phyloP scores from a whole-genome alignment of 495 filamentous ascomycete genomes.

The Parathielavia hyrcaniae region DNA sequence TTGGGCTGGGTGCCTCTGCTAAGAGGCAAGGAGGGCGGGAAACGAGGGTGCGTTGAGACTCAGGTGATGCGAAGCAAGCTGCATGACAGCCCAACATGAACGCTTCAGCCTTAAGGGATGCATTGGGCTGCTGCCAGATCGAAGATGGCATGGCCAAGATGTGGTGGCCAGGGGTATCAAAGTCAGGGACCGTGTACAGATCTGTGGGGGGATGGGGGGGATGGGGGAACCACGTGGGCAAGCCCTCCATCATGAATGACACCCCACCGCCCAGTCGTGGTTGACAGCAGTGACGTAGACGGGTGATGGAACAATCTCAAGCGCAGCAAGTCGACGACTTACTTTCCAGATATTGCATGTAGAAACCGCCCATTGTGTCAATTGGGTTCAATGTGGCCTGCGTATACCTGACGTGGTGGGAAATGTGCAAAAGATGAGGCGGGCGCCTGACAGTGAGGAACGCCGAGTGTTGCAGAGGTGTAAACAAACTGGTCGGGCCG shows the following conservation, averaged over 20 bases:
- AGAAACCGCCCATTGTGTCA: constrained; percentile 53
- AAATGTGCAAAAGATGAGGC: background rate
- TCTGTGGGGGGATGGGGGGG: constrained; percentile 14
- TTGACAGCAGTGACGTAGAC: constrained; percentile 4
- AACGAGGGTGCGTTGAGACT: constrained; percentile 26
- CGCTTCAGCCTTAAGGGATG: constrained; percentile 33
- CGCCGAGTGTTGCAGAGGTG: background rate
- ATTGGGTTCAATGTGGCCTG: constrained; percentile 21
- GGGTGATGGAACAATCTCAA: background rate
- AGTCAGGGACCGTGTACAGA: constrained; percentile 18
- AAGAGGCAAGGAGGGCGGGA: background rate
- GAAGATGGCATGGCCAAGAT: constrained; percentile 16
- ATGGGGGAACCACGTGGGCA: constrained; percentile 24
- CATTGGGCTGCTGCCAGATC: constrained; percentile 13
- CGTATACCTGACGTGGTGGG: constrained; percentile 3
- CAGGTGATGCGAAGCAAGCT: constrained; percentile 37
- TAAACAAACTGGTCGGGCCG: constrained; percentile 25
- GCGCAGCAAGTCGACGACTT: constrained; percentile 41
- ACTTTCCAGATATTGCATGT: constrained; percentile 60
- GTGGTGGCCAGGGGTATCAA: constrained; percentile 23
- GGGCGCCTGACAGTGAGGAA: constrained; percentile 5
- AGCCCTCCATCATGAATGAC: constrained; percentile 24
- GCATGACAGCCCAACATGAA: constrained; percentile 45
- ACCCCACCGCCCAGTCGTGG: constrained; percentile 25
- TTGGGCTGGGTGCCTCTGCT: constrained; percentile 19